Base-by-base conservation (phyloP, 116 monocot genomes). In the Phalaenopsis hybrid region DNA sequence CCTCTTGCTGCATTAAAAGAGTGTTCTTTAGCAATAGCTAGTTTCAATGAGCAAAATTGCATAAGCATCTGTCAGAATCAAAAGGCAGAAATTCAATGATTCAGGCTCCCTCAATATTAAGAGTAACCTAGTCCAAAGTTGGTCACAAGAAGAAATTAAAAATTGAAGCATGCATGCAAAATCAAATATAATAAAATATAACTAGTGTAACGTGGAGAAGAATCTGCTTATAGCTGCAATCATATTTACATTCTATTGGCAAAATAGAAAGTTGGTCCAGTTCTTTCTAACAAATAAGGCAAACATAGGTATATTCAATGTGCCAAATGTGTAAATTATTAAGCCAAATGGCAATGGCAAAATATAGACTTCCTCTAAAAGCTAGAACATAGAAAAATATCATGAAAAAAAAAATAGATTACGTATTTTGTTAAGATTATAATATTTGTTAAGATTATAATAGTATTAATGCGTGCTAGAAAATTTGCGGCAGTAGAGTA, bases 1-100 rank as follows among this genome's bases (percentile, higher is more conserved):
- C 77, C 86, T 87, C 79, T 92, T 93, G 87, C 98, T 94, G 85
- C 76, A 89, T 28, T 2, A 59, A 44, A 46, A 75, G 20, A 46
- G 0, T 20, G 6, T 75, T 46, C 10, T 45, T 75, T 21, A 75
- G n/a, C 6, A 46, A 21, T 75, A 9, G 5, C 37, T 34, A 34
- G 16, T 41, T 37, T 72, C 11, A 37, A 34, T 72, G 37, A 15
- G 41, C 34, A 37, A 72, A 37, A 72, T 15, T 37, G 4, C 37
- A 72, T 41, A 34, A 41, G 15, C 72, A 72, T 72, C 15, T 37
- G 13, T 72, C 37, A 72, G 37, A 72, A 72, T 72, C 10, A 72
- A 15, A 72, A 72, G 4, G 4, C 15, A 41, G 41, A 72, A 15
- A 72, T 41, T 34, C 15, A 72, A 72, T 15, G 37, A 72, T 25